Percentiles rank a stretch among this genome's conserved stretches.
Evolutionary conservation across 495 filamentous ascomycete genomes (phyloP).

Genomic region (Pyronema domesticum): DNA sequence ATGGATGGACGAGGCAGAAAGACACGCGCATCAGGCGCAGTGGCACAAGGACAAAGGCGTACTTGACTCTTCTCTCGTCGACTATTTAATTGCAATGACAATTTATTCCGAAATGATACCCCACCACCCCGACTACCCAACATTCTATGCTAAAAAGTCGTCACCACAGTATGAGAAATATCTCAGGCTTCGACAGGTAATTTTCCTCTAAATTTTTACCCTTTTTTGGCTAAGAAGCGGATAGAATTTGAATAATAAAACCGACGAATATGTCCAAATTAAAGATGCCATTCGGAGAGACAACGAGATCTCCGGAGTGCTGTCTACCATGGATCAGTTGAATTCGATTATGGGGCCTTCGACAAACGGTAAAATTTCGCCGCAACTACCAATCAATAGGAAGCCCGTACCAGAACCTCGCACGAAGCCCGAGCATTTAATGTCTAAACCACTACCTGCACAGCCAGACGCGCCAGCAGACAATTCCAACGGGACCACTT

Average conservation of each 20-base stretch:
- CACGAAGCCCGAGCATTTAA: conserved; percentile 15
- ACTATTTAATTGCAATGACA: conserved; percentile 64
- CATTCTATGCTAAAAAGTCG: conserved; percentile 25
- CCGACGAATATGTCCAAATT: conserved; percentile 38
- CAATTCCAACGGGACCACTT: not conserved
- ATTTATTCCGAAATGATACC: conserved; percentile 61
- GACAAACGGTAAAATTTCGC: conserved; percentile 1
- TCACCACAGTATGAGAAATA: not conserved
- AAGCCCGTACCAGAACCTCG: conserved; percentile 11
- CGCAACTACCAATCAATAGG: not conserved
- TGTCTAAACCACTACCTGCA: conserved; percentile 1
- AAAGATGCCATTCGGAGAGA: conserved; percentile 40
- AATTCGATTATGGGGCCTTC: conserved; percentile 3
- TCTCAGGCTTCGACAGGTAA: not conserved
- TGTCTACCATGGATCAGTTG: conserved; percentile 14
- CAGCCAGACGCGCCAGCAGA: not conserved
- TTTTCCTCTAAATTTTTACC: not conserved
- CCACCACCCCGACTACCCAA: conserved; percentile 45
- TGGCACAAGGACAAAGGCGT: conserved; percentile 12
- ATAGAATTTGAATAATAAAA: conserved; percentile 9
- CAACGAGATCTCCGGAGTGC: conserved; percentile 19
- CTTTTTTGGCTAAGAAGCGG: conserved; percentile 17
- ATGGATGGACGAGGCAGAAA: conserved; percentile 21
- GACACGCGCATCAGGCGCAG: conserved; percentile 17
- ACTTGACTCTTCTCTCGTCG: conserved; percentile 47